phyloP scores from a whole-genome alignment of 768 basidiomycete genomes.

The Chiua virens region DNA sequence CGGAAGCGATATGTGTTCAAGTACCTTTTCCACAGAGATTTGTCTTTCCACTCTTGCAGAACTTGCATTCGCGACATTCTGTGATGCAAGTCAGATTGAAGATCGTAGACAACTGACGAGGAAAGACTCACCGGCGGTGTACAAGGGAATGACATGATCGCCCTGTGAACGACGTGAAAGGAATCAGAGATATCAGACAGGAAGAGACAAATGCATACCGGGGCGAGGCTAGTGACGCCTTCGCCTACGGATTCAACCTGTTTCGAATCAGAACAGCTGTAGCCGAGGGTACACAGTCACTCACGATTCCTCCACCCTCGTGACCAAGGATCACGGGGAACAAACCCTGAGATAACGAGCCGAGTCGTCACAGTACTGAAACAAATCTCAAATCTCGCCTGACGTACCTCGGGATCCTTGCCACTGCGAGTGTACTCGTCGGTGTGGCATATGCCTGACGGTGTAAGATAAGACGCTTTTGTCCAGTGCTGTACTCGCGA shows the following conservation, averaged over 20 bases:
- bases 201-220: conserved; percentile 34
- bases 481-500: conserved; percentile 1
- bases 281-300: conserved; percentile 27
- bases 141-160: conserved; percentile 96
- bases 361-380: background rate
- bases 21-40: conserved; percentile 95
- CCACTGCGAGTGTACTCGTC: conserved; percentile 97
- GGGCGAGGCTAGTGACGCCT: conserved; percentile 79
- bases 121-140: conserved; percentile 76
- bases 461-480: background rate
- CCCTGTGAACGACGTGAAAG: conserved; percentile 43
- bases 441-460: conserved; percentile 89
- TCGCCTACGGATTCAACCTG: conserved; percentile 98
- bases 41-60: conserved; percentile 98
- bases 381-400: conserved; percentile 3
- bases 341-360: conserved; percentile 52
- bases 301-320: conserved; percentile 88
- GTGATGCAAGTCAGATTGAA: conserved; percentile 6
- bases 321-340: conserved; percentile 95
- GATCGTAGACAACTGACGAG: background rate
- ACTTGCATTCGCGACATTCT: conserved; percentile 97
- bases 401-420: conserved; percentile 84
- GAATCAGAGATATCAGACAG: background rate
- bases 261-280: conserved; percentile 1
- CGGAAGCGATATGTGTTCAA: background rate